Conservation (phyloP, 1,284 basidiomycete species). For the Farysia itapuensis region DNA sequence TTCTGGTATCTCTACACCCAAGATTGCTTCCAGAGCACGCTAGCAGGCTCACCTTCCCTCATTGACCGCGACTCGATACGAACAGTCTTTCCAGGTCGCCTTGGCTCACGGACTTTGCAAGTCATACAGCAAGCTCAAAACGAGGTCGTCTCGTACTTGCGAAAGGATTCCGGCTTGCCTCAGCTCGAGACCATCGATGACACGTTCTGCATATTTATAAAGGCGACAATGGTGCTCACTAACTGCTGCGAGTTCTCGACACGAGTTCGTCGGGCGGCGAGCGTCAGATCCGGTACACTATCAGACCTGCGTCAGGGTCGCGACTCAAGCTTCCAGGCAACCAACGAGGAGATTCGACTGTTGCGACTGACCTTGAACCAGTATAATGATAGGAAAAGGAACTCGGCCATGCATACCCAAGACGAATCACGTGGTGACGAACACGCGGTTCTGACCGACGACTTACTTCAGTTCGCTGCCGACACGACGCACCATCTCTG, state of each 20-base stretch:
- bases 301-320: constrained; percentile 1
- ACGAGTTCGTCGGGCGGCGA: no score
- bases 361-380: no score
- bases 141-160: constrained; percentile 3
- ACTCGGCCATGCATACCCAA: no score
- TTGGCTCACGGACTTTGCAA: not conserved
- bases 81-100: constrained; percentile 6
- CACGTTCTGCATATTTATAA: constrained; percentile 13
- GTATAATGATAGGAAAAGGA: no score
- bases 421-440: no score
- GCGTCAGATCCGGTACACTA: no score
- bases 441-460: no score
- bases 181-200: constrained; percentile 3
- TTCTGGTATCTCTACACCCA: constrained; percentile 22
- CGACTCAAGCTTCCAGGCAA: constrained; percentile 3
- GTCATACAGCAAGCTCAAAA: not conserved
- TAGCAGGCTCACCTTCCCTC: constrained; percentile 3
- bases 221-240: constrained; percentile 13
- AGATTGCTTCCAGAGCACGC: constrained; percentile 18
- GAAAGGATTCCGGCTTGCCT: constrained; percentile 7
- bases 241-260: constrained; percentile 12
- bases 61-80: constrained; percentile 12
- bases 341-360: constrained; percentile 21
- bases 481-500: constrained; percentile 18
- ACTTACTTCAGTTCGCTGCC: constrained; percentile 10